Evolutionary conservation across 2,329 filamentous ascomycete species (phyloP).

Genomic region (Alternaria triticina): DNA sequence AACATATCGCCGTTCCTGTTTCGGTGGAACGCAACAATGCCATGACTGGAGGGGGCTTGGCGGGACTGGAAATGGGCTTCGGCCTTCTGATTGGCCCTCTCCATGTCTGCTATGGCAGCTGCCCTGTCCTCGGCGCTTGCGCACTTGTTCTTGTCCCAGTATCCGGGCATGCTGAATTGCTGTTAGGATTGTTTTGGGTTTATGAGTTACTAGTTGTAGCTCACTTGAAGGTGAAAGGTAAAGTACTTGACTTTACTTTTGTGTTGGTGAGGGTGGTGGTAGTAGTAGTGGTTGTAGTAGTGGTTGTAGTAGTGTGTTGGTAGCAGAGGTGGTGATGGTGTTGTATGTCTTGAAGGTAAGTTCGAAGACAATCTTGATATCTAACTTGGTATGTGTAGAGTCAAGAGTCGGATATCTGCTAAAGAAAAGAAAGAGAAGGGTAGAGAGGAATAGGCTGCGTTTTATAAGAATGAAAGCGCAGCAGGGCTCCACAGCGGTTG

Average conservation of each 20-base stretch:
- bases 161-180: background rate
- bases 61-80: background rate
- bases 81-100: background rate
- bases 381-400: background rate
- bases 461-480: background rate
- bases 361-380: background rate
- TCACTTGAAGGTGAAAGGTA: background rate
- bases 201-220: background rate
- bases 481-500: background rate
- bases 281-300: background rate
- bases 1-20: background rate
- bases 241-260: background rate
- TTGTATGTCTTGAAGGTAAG: background rate
- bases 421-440: background rate
- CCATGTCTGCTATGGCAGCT: background rate
- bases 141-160: constrained; percentile 3
- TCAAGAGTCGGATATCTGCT: background rate
- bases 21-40: background rate
- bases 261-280: background rate
- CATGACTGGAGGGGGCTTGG: background rate
- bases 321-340: background rate
- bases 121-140: background rate
- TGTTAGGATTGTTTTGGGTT: background rate
- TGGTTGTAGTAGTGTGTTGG: background rate
- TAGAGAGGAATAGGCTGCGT: background rate